Evolutionary conservation across 495 filamentous ascomycete genomes (phyloP).

Genomic region (Elasticomyces elasticus): DNA sequence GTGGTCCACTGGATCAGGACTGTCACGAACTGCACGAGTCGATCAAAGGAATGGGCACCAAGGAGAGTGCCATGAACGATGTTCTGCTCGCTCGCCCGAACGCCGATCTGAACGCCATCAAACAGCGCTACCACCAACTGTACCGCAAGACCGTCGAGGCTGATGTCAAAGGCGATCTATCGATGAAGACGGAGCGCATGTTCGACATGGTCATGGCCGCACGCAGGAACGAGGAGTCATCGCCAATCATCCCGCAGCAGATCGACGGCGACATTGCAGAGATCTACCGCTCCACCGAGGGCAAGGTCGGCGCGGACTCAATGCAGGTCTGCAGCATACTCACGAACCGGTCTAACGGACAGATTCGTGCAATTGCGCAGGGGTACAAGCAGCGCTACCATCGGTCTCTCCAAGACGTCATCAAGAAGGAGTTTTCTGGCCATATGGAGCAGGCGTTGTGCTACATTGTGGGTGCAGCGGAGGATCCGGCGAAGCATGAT

Average conservation of each 20-base stretch:
- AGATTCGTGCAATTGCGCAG: slow-evolving; percentile 69
- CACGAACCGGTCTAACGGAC: slow-evolving; percentile 58
- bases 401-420: slow-evolving; percentile 54
- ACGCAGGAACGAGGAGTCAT: slow-evolving; percentile 61
- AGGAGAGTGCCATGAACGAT: slow-evolving; percentile 76
- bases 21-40: slow-evolving; percentile 53
- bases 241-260: slow-evolving; percentile 56
- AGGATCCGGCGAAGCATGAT: slow-evolving; percentile 72
- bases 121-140: slow-evolving; percentile 56
- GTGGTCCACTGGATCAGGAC: slow-evolving; percentile 68
- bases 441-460: slow-evolving; percentile 86
- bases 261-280: slow-evolving; percentile 63
- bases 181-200: slow-evolving; percentile 70
- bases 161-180: slow-evolving; percentile 68
- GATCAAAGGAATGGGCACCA: slow-evolving; percentile 71
- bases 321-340: slow-evolving; percentile 68
- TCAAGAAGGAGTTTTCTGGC: slow-evolving; percentile 73
- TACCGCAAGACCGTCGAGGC: slow-evolving; percentile 51
- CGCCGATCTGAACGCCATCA: slow-evolving; percentile 75
- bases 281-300: slow-evolving; percentile 63
- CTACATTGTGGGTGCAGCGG: slow-evolving; percentile 62
- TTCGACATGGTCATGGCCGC: slow-evolving; percentile 70
- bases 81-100: slow-evolving; percentile 73
- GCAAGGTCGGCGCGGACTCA: slow-evolving; percentile 56
- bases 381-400: slow-evolving; percentile 59